A percentile compares a stretch with the other conserved stretches of the same genome.
Evolutionary conservation across 2,329 filamentous ascomycete genomes (phyloP).

Genomic region (Epichloe glyceriae): DNA sequence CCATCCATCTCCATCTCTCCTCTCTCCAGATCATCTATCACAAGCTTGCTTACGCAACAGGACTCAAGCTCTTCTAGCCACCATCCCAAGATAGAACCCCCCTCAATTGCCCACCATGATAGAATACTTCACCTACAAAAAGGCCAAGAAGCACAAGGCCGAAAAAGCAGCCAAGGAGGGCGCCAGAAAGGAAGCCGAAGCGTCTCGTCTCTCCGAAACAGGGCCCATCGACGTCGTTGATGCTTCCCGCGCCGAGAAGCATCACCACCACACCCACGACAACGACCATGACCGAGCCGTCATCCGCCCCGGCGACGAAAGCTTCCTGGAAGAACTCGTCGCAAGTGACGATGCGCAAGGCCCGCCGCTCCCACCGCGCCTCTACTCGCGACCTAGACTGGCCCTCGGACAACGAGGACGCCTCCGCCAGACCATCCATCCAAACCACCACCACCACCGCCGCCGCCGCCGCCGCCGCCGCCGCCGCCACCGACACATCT

Average conservation of each 20-base stretch:
- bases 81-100: neutral
- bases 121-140: conserved; percentile 50
- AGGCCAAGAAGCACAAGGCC: conserved; percentile 45
- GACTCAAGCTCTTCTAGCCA: neutral
- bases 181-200: conserved; percentile 7
- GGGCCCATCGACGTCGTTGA: conserved; percentile 2
- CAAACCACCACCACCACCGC: conserved; percentile 12
- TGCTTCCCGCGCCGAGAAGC: neutral
- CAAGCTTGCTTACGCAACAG: neutral
- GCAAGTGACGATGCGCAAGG: conserved; percentile 27
- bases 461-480: conserved; percentile 9
- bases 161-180: conserved; percentile 29
- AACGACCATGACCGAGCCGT: conserved; percentile 23
- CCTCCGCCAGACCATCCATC: conserved; percentile 16
- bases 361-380: conserved; percentile 42
- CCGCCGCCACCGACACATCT: conserved; percentile 9
- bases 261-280: conserved; percentile 3
- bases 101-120: conserved; percentile 32
- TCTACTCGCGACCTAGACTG: conserved; percentile 36
- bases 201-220: conserved; percentile 8
- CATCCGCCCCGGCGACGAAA: conserved; percentile 43
- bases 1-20: too few species aligned
- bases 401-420: conserved; percentile 23
- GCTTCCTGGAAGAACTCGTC: conserved; percentile 43
- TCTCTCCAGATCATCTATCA: neutral